Base-by-base conservation (phyloP, 208 protist species). In the Trypanosoma melophagium region DNA sequence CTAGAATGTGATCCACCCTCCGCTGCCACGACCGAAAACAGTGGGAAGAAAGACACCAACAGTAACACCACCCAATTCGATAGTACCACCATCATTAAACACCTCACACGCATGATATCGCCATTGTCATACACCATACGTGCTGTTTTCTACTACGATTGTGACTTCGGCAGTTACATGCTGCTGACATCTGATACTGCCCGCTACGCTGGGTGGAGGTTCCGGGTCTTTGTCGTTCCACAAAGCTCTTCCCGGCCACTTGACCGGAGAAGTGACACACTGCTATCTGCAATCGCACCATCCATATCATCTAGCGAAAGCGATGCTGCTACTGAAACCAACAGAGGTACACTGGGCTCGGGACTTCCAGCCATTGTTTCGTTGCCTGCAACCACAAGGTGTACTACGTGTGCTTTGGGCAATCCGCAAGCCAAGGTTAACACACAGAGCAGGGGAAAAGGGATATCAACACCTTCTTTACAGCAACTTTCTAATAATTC, bases 131-230 rank as follows among this genome's bases (percentile, higher is more conserved):
- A 62, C 54, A 31, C 52, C 1, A 73, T 78, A 4, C 64, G 68
- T 40, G 75, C 50, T 0, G 79, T 84, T 57, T 74, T 79, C 60
- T 90, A 80, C 66, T 85, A 83, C 58, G 76, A 85, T 65, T 60
- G 60, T 12, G 74, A 82, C 52, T 84, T 86, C 31, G 53, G 73
- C 22, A 60, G 79, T 57, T 84, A 80, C 40, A 66, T 80, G 44
- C 58, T 64, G 47, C 74, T 89, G 28, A 76, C 69, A 14, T 60
- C 68, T 10, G 71, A 85, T 21, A 81, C 76, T 31, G 53, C 79
- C n/a, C 24, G 61, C 1, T 66, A 76, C 49, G 69, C 74, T 17
- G 69, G 65, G 17, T 60, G 69, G 16, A n/a, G 62, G 9, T 60
- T 52, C 2, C 51, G 66, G 35, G 41, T 62, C 2, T 62, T 62